Evolutionary conservation across 176 grass and related monocot species (phyloP), one percentile per base, ranked within the genome.

Genomic region (Calamus simplicifolius): DNA sequence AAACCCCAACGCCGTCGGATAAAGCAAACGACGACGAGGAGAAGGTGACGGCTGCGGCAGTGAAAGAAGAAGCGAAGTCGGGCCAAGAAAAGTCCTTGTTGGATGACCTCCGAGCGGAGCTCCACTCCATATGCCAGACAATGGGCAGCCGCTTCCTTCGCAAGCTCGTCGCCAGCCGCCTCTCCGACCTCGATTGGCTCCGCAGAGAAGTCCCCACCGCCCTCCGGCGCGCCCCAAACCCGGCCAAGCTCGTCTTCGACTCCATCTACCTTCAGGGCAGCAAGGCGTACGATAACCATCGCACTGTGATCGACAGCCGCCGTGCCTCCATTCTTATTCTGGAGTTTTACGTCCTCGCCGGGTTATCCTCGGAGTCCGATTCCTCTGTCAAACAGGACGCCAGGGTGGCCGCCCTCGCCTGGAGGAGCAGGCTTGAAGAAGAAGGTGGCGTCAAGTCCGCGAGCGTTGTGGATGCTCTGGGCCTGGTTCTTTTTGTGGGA

Each of bases 281-380:
- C 16, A 73, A 52, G 18, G 61, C 80, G 43, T 68, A 70, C 25
- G 65, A 49, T 29, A 29, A 26, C 5, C 27, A 77, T 71, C 67
- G 66, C 25, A 69, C 75, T 67, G 67, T 75, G 61, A 59, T 62
- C 17, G 50, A 25, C 27, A 27, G 51, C 13, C 70, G 70, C 19
- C 70, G 70, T 27, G 85, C 85, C 0, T 77, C 80, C 73, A 52
- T 71, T 48, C 77, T 89, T 48, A 58, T 89, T 43, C 85, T 89
- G 4, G 80, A 84, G 57, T 64, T 84, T 1, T 89, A 89, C 73
- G 65, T 89, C 51, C 57, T 74, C 28, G 67, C 77, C 0, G 80
- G 85, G 15, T 89, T 80, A 10, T 71, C 76, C 3, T 16, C n/a
- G 3, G 77, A 77, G 66, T 69, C 59, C 25, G 75, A 72, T 0